phyloP scores from a whole-genome alignment of 495 filamentous ascomycete genomes.

The Cercophora scortea region DNA sequence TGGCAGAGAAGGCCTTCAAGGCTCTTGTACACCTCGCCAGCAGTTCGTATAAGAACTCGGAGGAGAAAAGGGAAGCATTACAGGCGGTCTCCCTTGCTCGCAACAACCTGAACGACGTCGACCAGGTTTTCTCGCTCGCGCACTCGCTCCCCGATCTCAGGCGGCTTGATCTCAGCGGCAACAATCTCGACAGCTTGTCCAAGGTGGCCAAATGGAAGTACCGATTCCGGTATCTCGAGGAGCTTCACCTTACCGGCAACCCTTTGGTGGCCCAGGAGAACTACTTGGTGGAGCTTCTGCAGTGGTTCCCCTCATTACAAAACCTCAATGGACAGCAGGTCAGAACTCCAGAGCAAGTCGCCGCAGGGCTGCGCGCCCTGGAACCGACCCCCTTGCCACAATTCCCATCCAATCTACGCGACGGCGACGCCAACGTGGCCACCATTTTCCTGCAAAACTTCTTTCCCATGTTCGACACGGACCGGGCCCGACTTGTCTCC shows the following conservation, averaged over 20 bases:
- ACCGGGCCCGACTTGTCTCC: conserved; percentile 53
- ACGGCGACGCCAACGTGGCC: conserved; percentile 60
- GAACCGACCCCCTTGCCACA: conserved; percentile 58
- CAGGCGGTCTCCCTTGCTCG: conserved; percentile 67
- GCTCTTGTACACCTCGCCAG: conserved; percentile 79
- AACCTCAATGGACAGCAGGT: conserved; percentile 64
- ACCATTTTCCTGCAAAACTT: conserved; percentile 70
- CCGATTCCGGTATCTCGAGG: conserved; percentile 69
- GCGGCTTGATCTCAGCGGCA: conserved; percentile 77
- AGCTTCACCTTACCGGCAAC: conserved; percentile 69
- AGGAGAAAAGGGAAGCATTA: conserved; percentile 64
- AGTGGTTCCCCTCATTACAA: conserved; percentile 73
- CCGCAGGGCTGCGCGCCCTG: conserved; percentile 28
- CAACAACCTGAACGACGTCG: conserved; percentile 65
- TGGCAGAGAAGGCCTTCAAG: conserved; percentile 82
- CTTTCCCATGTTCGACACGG: conserved; percentile 64
- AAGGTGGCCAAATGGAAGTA: conserved; percentile 71
- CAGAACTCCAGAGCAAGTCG: conserved; percentile 59
- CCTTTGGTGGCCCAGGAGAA: conserved; percentile 56
- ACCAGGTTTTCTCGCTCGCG: conserved; percentile 61
- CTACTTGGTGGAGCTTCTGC: conserved; percentile 62
- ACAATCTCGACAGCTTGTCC: conserved; percentile 60
- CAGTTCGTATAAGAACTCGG: conserved; percentile 53
- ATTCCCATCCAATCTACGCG: conserved; percentile 60
- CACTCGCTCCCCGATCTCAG: conserved; percentile 72